These are phyloP conservation scores for Plasmodium chabaudi DNA, from an alignment of 169 alveolate genomes.

Conservation along the genomic window DNA sequence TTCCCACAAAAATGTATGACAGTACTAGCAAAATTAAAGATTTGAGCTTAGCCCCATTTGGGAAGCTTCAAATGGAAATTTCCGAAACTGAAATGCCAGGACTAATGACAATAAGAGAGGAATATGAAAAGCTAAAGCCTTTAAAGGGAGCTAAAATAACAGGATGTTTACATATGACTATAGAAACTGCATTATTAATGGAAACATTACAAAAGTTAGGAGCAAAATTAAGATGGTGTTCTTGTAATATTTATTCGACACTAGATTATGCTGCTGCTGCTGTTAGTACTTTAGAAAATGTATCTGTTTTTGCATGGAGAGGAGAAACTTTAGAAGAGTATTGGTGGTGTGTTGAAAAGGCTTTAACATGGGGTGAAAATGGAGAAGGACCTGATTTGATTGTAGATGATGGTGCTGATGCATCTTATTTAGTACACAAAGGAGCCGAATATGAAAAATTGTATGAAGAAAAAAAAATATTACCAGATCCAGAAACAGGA, in stretches of 20 bases:
- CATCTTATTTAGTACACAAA: constrained; percentile 94
- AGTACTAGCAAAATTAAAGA: constrained; percentile 88
- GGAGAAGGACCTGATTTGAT: constrained; percentile 96
- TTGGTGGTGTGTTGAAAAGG: constrained; percentile 97
- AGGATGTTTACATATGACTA: constrained; percentile 98
- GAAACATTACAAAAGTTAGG: constrained; percentile 94
- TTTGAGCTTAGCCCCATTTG: constrained; percentile 93
- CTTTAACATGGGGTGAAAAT: constrained; percentile 94
- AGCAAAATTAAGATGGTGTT: constrained; percentile 98
- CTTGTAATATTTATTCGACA: constrained; percentile 98
- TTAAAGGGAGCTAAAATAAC: constrained; percentile 95
- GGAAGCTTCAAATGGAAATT: constrained; percentile 93
- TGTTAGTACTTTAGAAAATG: constrained; percentile 89
- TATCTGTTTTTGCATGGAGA: constrained; percentile 98
- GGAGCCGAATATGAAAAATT: constrained; percentile 91
- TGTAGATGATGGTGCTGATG: constrained; percentile 99
- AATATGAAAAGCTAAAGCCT: constrained; percentile 92
- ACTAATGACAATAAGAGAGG: constrained; percentile 93
- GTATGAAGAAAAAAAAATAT: constrained; percentile 77
- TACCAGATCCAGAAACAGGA: constrained; percentile 80
- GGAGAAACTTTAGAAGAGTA: constrained; percentile 95
- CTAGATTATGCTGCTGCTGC: constrained; percentile 98
- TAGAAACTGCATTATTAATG: constrained; percentile 86
- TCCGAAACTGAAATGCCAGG: constrained; percentile 99
- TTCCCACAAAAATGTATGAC: constrained; percentile 23